phyloP scores from a whole-genome alignment of 2,329 filamentous ascomycete species.

The Acrodontium crateriforme region DNA sequence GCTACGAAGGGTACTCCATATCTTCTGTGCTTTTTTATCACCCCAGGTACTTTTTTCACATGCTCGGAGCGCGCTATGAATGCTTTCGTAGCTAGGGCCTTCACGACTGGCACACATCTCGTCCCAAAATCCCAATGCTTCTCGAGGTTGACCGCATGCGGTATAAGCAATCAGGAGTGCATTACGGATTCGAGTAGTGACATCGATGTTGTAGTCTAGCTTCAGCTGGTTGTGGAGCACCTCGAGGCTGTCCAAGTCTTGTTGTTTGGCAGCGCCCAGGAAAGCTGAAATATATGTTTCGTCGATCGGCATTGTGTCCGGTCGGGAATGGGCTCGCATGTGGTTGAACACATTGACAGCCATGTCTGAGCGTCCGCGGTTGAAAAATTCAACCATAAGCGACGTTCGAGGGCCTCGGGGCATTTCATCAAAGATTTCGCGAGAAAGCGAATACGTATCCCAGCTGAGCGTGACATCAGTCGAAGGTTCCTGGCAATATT shows the following conservation, averaged over 20 bases:
- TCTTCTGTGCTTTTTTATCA: constrained; percentile 34
- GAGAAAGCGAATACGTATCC: constrained; percentile 47
- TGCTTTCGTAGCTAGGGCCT: constrained; percentile 68
- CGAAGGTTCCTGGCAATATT: constrained; percentile 50
- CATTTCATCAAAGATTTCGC: constrained; percentile 47
- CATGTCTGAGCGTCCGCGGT: constrained; percentile 66
- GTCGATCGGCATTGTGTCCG: constrained; percentile 48
- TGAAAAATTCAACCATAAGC: constrained; percentile 76
- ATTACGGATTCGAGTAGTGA: constrained; percentile 65
- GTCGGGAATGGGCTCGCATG: constrained; percentile 67
- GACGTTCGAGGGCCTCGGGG: constrained; percentile 49
- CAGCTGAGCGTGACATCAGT: constrained; percentile 52
- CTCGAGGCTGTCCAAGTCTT: constrained; percentile 46
- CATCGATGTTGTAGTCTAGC: constrained; percentile 69
- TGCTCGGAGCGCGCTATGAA: constrained; percentile 67
- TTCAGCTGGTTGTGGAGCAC: constrained; percentile 88
- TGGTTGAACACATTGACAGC: constrained; percentile 77
- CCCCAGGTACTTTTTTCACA: constrained; percentile 49
- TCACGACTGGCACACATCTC: constrained; percentile 73
- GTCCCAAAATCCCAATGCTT: constrained; percentile 67
- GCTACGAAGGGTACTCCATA: constrained; percentile 56
- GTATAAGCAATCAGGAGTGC: constrained; percentile 78
- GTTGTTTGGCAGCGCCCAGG: constrained; percentile 44
- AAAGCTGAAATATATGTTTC: constrained; percentile 70
- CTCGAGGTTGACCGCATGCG: constrained; percentile 49